Percentiles rank a stretch among this genome's conserved stretches.
These are phyloP conservation scores for Aspergillus spinulosporus DNA, from an alignment of 2,329 filamentous ascomycete genomes.

Conservation along the genomic window DNA sequence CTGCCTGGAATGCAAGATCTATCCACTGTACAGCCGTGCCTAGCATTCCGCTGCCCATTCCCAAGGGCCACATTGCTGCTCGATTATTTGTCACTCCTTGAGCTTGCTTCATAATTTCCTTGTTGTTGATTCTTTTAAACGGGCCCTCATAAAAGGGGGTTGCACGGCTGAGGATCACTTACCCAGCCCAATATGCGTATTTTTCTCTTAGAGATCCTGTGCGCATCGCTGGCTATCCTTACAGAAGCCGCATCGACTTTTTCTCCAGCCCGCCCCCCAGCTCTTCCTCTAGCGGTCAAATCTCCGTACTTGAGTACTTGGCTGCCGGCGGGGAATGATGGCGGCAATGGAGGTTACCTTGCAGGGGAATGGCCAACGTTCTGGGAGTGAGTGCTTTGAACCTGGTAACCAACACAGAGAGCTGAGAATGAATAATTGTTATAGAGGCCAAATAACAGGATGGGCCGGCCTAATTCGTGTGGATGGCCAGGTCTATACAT, in stretches of 20 bases:
- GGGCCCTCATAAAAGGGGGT: slow-evolving; percentile 14
- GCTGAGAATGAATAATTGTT: neutral
- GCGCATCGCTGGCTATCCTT: slow-evolving; percentile 26
- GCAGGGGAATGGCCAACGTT: slow-evolving; percentile 69
- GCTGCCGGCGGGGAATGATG: slow-evolving; percentile 62
- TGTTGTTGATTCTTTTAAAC: neutral
- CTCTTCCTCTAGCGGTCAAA: slow-evolving; percentile 70
- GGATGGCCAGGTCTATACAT: slow-evolving; percentile 63
- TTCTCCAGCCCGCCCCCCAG: slow-evolving; percentile 64
- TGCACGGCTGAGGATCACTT: slow-evolving; percentile 23
- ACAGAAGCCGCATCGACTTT: slow-evolving; percentile 54
- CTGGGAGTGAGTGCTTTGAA: slow-evolving; percentile 59
- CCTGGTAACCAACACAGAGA: neutral
- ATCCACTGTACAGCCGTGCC: slow-evolving; percentile 29
- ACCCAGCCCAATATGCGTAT: slow-evolving; percentile 32
- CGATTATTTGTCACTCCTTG: slow-evolving; percentile 9
- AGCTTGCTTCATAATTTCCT: slow-evolving; percentile 1
- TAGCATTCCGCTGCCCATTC: slow-evolving; percentile 34
- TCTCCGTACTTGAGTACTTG: slow-evolving; percentile 74
- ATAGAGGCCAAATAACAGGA: slow-evolving; percentile 58
- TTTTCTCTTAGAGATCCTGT: slow-evolving; percentile 26
- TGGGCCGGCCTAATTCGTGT: slow-evolving; percentile 72
- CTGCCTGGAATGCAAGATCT: slow-evolving; percentile 23
- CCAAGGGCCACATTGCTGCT: slow-evolving; percentile 18
- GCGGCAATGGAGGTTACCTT: slow-evolving; percentile 65